These are phyloP conservation scores for Blastocladiella emersonii DNA, from an alignment of 371 early-diverging fungal species.

Conservation along the genomic window DNA sequence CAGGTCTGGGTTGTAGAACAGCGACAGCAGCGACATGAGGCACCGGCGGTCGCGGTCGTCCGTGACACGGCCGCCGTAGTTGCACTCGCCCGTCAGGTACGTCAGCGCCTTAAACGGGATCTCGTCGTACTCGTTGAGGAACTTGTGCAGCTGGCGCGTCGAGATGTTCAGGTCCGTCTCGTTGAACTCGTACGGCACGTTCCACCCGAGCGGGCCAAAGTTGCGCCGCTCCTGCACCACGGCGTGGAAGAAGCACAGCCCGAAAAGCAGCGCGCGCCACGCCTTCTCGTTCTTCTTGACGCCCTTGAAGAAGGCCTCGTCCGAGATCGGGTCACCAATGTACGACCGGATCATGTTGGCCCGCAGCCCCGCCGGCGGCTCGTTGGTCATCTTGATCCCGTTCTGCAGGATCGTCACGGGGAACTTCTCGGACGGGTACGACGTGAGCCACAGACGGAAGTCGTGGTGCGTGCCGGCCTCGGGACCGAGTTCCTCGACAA, in stretches of 20 bases:
- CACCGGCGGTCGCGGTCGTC: conserved; percentile 40
- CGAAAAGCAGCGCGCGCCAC: conserved; percentile 25
- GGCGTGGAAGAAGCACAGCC: conserved; percentile 43
- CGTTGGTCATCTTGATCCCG: conserved; percentile 47
- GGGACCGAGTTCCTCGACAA: conserved; percentile 34
- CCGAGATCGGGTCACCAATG: conserved; percentile 36
- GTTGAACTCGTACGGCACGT: conserved; percentile 45
- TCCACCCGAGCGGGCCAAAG: conserved; percentile 49
- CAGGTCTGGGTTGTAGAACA: conserved; percentile 29
- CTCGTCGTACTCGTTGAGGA: conserved; percentile 40
- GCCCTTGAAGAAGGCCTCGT: conserved; percentile 30
- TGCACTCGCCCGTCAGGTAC: conserved; percentile 45
- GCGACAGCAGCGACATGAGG: conserved; percentile 33
- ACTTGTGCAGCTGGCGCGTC: conserved; percentile 38
- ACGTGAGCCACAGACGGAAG: conserved; percentile 40
- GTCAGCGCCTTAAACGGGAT: conserved; percentile 37
- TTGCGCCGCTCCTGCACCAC: conserved; percentile 39
- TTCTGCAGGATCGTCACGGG: conserved; percentile 43
- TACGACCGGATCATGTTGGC: conserved; percentile 36
- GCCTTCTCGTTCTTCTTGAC: conserved; percentile 19
- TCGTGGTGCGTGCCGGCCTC: conserved; percentile 27
- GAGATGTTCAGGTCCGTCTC: conserved; percentile 30
- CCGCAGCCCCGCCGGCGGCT: conserved; percentile 38
- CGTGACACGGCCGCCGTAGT: conserved; percentile 44
- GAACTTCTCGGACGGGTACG: conserved; percentile 39